Base-by-base conservation (phyloP, 2,329 filamentous ascomycete genomes). In the Aspergillus amoenus region DNA sequence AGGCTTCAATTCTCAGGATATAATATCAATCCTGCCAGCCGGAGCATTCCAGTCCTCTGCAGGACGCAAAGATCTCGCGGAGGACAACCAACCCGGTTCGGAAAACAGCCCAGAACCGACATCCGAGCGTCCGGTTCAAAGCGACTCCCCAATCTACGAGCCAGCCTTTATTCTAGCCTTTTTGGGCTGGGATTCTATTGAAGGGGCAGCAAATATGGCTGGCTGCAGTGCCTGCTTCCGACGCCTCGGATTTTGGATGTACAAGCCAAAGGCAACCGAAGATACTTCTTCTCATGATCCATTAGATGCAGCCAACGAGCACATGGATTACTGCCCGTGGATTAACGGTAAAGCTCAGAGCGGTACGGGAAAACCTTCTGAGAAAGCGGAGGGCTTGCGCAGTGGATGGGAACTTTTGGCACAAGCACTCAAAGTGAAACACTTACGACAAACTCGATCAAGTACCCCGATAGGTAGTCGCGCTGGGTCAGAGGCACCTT, bases 231-330 rank as follows among this genome's bases (percentile, higher is more conserved):
- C 91, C 18, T 99, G 94, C 71, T 89, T 96, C 68, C 87, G 94
- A 58, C 86, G 93, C 1, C 80, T 97, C 0, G 94, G 94, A 0
- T 81, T 99, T 2, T 99, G 94, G 94, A 88, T 99, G 79, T 97
- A 96, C 72, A 89, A 87, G 68, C 88, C 87, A 72, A 92, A 88
- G 73, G 84, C 85, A 66, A 82, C 88, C 30, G 74, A 72, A 15
- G 70, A 69, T 13, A 54, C 64, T 0, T 62, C 71, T 12, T 64
- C 76, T 8, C 74, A 74, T 53, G 68, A 69, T 5, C 82, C 84
- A 55, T 80, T 94, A 1, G 87, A 93, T 67, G 85, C 86, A 4
- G 75, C 88, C 2, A 81, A 82, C 5, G 88, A 93, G 70, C 90
- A 94, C 72, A 85, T 91, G 60, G 89, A 91, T 67, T 94, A 93